A percentile compares a stretch with the other conserved stretches of the same genome.
phyloP scores from a whole-genome alignment of 2,329 filamentous ascomycete species.

The Ophiostoma quercus region DNA sequence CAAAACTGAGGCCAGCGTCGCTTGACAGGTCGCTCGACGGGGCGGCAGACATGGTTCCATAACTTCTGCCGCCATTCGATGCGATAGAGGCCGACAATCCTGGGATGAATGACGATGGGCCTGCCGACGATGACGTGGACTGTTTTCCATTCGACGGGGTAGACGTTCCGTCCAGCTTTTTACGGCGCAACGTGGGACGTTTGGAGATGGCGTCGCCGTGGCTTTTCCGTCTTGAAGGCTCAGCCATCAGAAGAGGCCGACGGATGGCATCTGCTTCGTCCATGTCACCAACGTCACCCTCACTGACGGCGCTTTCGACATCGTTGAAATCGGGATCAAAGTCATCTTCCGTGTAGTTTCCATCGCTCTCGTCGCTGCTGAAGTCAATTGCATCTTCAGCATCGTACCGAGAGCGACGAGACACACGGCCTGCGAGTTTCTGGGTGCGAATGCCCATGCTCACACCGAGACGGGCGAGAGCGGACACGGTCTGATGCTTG shows the following conservation, averaged over 20 bases:
- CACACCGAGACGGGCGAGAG: constrained; percentile 53
- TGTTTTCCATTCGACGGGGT: constrained; percentile 8
- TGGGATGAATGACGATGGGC: constrained; percentile 12
- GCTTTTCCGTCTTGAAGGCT: constrained; percentile 35
- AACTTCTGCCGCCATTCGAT: constrained; percentile 26
- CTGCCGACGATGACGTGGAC: not conserved
- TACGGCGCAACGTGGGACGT: constrained; percentile 29
- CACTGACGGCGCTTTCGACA: constrained; percentile 38
- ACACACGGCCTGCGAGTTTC: constrained; percentile 57
- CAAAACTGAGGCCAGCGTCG: not conserved
- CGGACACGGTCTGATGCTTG: constrained; percentile 51
- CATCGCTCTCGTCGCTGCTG: constrained; percentile 26
- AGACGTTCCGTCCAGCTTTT: constrained; percentile 28
- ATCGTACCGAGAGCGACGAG: constrained; percentile 36
- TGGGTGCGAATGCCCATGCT: constrained; percentile 73
- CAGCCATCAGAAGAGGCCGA: constrained; percentile 24
- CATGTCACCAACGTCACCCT: constrained; percentile 39
- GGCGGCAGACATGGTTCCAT: constrained; percentile 28
- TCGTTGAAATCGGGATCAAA: constrained; percentile 37
- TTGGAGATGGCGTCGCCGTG: constrained; percentile 38
- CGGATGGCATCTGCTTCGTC: constrained; percentile 30
- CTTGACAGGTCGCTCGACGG: constrained; percentile 1
- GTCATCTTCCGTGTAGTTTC: constrained; percentile 24
- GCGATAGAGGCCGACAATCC: constrained; percentile 18
- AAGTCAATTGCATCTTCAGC: constrained; percentile 30